These are phyloP conservation scores for Fusarium albidum DNA, from an alignment of 2,329 filamentous ascomycete genomes.

Conservation along the genomic window DNA sequence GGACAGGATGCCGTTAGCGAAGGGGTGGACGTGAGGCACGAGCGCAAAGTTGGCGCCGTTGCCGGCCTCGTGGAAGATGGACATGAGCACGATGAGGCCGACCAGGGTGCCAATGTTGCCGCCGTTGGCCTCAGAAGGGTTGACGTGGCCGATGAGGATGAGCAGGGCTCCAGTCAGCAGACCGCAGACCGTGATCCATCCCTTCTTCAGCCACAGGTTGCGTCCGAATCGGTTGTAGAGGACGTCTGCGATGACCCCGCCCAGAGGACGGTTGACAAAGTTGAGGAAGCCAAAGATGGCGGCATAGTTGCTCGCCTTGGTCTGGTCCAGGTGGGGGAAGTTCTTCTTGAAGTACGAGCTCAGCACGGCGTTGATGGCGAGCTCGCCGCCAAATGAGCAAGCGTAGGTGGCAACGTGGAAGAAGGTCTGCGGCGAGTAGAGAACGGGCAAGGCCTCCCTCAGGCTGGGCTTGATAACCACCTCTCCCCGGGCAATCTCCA, in stretches of 20 bases:
- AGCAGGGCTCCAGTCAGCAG: conserved; percentile 66
- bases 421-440: conserved; percentile 62
- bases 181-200: conserved; percentile 64
- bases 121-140: conserved; percentile 63
- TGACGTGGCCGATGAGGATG: conserved; percentile 68
- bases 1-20: conserved; percentile 80
- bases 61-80: conserved; percentile 82
- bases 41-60: conserved; percentile 90
- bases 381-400: conserved; percentile 70
- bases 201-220: conserved; percentile 48
- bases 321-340: conserved; percentile 66
- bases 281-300: conserved; percentile 81
- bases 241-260: conserved; percentile 64
- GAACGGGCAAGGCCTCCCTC: conserved; percentile 54
- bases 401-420: conserved; percentile 66
- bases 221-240: conserved; percentile 52
- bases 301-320: conserved; percentile 67
- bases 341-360: conserved; percentile 67
- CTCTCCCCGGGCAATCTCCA: conserved; percentile 63
- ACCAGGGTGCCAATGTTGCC: conserved; percentile 66
- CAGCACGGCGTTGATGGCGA: conserved; percentile 69
- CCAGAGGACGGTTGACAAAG: conserved; percentile 70
- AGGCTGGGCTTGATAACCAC: conserved; percentile 64
- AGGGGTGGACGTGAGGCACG: conserved; percentile 85
- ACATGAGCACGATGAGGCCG: conserved; percentile 78